Percentiles rank a stretch among this genome's conserved stretches.
phyloP scores from a whole-genome alignment of 2,329 filamentous ascomycete genomes.

The Aspergillus terreus region DNA sequence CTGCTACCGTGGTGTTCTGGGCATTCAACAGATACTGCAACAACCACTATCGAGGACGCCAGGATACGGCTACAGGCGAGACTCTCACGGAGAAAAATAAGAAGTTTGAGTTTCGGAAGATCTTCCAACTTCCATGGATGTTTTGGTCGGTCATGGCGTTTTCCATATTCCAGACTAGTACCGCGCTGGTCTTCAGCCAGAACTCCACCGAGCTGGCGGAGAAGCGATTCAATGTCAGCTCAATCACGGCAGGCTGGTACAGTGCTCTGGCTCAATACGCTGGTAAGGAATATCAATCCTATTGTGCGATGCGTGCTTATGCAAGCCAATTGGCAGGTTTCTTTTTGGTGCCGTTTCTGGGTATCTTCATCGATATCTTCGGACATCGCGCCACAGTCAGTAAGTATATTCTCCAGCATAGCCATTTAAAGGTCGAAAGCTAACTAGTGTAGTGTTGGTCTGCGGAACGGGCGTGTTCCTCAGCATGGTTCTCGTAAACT shows the following conservation, averaged over 20 bases:
- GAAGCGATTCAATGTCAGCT: conserved; percentile 54
- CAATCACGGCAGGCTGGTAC: conserved; percentile 59
- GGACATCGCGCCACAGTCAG: conserved; percentile 50
- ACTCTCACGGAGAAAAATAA: conserved; percentile 58
- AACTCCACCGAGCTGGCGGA: conserved; percentile 62
- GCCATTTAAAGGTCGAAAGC: conserved; percentile 20
- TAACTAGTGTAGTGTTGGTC: conserved; percentile 23
- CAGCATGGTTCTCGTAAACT: conserved; percentile 54
- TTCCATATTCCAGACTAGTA: conserved; percentile 57
- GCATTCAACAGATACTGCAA: conserved; percentile 53
- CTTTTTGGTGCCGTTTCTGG: conserved; percentile 56
- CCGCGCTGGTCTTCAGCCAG: conserved; percentile 51
- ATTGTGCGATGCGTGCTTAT: background rate
- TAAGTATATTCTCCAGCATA: conserved; percentile 19
- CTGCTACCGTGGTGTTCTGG: conserved; percentile 52
- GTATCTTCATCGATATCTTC: conserved; percentile 54
- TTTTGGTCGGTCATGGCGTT: conserved; percentile 57
- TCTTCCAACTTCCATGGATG: conserved; percentile 57
- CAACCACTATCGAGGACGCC: conserved; percentile 44
- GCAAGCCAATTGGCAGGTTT: conserved; percentile 35
- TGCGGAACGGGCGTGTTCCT: conserved; percentile 51
- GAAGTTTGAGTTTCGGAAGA: conserved; percentile 53
- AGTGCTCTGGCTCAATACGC: conserved; percentile 54
- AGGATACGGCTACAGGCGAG: conserved; percentile 57
- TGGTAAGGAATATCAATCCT: conserved; percentile 19